phyloP scores from a whole-genome alignment of 352 stramenopile genomes.

The Phytophthora citricola region DNA sequence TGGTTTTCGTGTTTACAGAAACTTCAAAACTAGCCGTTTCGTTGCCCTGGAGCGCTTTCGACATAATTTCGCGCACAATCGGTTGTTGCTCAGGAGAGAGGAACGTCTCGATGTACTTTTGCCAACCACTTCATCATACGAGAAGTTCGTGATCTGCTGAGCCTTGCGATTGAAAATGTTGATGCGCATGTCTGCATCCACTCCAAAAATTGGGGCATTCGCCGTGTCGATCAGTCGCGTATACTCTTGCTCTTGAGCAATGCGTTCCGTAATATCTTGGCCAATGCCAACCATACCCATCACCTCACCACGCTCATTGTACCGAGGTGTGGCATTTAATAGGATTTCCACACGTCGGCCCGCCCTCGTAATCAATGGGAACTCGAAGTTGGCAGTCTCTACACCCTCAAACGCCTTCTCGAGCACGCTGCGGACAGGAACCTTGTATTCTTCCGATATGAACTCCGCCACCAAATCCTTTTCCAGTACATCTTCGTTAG shows the following conservation, averaged over 20 bases:
- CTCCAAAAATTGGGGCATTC: conserved; percentile 54
- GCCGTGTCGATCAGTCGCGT: conserved; percentile 57
- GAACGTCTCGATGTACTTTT: neutral
- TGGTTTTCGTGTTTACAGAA: conserved; percentile 42
- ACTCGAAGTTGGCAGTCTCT: conserved; percentile 73
- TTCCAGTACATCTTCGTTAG: conserved; percentile 36
- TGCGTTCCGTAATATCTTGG: conserved; percentile 74
- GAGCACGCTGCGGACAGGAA: conserved; percentile 44
- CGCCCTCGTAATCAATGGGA: conserved; percentile 68
- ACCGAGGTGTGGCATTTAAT: conserved; percentile 71
- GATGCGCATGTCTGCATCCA: conserved; percentile 31
- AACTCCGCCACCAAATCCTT: conserved; percentile 54
- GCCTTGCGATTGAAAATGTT: conserved; percentile 58
- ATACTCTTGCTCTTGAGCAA: conserved; percentile 59
- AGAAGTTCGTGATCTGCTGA: conserved; percentile 86
- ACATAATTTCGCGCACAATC: conserved; percentile 1
- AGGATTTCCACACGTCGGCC: conserved; percentile 69
- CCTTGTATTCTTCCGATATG: conserved; percentile 55
- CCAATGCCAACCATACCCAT: conserved; percentile 78
- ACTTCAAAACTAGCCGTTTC: conserved; percentile 56
- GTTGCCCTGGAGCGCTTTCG: conserved; percentile 48
- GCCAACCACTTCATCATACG: conserved; percentile 63
- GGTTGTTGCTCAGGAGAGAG: conserved; percentile 21
- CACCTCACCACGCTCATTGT: conserved; percentile 64
- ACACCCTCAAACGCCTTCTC: conserved; percentile 56